Base-by-base conservation (phyloP, 2,329 filamentous ascomycete species). In the Colletotrichum siamense region DNA sequence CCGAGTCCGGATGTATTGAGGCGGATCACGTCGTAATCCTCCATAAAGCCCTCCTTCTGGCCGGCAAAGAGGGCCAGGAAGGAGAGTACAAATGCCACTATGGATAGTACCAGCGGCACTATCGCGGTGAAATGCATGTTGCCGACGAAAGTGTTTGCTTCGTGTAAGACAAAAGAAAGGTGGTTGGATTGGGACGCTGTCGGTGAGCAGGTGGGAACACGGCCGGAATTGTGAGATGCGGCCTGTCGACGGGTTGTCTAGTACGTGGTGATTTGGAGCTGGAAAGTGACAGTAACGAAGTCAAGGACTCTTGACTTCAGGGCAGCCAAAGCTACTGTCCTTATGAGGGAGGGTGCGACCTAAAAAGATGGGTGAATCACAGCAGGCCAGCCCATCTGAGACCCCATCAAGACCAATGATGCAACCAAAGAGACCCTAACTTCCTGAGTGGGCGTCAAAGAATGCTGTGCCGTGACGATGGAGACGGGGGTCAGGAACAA, bases 61-160 rank as follows among this genome's bases (percentile, higher is more conserved):
- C 86, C 86, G 36, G 86, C 83, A 77, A 87, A 86, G 32, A 87
- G 83, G 65, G 82, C 82, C n/a, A 87, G 80, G 59, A 83, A 83
- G 18, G 83, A 83, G 22, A 87, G 82, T 49, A 87, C 80, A 73
- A 87, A 84, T 44, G 82, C 84, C 77, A 83, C 83, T 57, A 87
- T 79, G 75, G 84, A 83, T 52, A 86, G 79, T 30, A 82, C 79
- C 77, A 87, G 73, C 65, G 86, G 86, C 24, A 87, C 49, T 36
- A 87, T 74, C 39, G 85, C 79, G 52, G 82, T 73, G 49, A 85
- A 80, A 73, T 81, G 77, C 72, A 81, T 72, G 71, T 49, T 77
- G 65, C 68, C 55, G 39, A 59, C 44, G 24, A n/a, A n/a, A n/a
- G 26, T 15, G 22, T 66, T 65, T n/a, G 24, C 22, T 30, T 62